phyloP scores from a whole-genome alignment of 352 stramenopile genomes.

The Bremia lactucae region DNA sequence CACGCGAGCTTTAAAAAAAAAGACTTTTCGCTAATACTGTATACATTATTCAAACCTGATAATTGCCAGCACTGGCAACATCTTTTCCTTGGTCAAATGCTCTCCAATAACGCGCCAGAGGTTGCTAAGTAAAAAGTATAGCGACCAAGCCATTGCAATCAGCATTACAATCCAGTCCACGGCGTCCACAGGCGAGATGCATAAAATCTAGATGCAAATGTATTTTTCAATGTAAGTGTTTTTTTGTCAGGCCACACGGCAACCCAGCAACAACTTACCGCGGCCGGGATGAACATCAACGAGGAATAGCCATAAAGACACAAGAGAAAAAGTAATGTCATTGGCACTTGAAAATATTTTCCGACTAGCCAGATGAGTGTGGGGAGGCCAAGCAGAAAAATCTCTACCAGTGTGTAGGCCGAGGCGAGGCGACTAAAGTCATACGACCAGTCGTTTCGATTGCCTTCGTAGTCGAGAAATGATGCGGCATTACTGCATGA shows the following conservation, averaged over 20 bases:
- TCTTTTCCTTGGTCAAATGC: constrained; percentile 80
- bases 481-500: constrained; percentile 79
- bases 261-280: constrained; percentile 25
- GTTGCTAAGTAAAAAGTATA: constrained; percentile 77
- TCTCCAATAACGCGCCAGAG: constrained; percentile 66
- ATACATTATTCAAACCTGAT: constrained; percentile 38
- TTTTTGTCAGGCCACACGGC: constrained; percentile 1
- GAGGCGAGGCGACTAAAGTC: constrained; percentile 75
- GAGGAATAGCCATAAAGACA: constrained; percentile 83
- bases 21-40: constrained; percentile 1
- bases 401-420: constrained; percentile 67
- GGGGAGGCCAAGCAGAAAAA: constrained; percentile 63
- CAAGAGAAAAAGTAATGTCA: constrained; percentile 72
- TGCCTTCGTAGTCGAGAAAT: constrained; percentile 60
- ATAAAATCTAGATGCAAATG: constrained; percentile 54
- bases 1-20: neutral
- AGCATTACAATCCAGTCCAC: constrained; percentile 78
- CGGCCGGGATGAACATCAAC: constrained; percentile 70
- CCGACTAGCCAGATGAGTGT: constrained; percentile 67
- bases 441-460: constrained; percentile 61
- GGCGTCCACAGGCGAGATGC: constrained; percentile 56
- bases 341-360: constrained; percentile 67
- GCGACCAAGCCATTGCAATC: constrained; percentile 74
- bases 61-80: constrained; percentile 69
- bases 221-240: too few relatives aligned